Percentiles rank a stretch among this genome's conserved stretches.
Conservation (phyloP, 2,329 filamentous ascomycete species). For the Colletotrichum sp. region DNA sequence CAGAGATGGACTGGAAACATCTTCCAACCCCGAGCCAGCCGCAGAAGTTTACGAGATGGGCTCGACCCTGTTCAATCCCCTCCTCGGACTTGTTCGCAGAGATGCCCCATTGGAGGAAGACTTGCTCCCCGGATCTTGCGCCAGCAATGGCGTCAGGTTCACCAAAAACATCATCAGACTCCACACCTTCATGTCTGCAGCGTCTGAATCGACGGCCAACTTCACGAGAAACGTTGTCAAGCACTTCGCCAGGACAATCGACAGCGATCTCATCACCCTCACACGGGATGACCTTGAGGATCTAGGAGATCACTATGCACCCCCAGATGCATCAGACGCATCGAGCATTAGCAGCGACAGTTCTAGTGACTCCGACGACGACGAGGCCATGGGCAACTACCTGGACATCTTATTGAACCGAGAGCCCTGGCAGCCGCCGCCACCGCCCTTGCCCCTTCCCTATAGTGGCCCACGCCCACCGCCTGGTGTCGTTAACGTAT, state of each 20-base stretch:
- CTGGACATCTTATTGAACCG: neutral
- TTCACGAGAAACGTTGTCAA: neutral
- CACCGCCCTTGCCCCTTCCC: neutral
- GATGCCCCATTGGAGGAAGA: neutral
- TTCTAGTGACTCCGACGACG: neutral
- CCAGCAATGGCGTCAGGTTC: neutral
- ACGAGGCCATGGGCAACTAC: neutral
- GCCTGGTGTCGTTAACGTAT: neutral
- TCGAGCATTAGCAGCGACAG: neutral
- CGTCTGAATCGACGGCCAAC: neutral
- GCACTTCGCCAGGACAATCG: neutral
- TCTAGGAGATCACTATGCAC: neutral
- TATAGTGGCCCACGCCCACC: neutral
- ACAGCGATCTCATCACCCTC: neutral
- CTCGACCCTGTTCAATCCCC: neutral
- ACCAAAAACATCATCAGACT: neutral
- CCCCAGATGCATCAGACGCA: neutral
- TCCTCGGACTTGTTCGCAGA: neutral
- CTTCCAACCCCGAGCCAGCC: neutral
- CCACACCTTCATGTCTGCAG: neutral
- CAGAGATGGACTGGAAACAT: neutral
- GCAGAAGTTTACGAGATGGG: neutral
- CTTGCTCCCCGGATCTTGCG: neutral
- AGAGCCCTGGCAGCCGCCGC: neutral
- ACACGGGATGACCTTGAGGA: neutral